phyloP scores from a whole-genome alignment of 768 basidiomycete genomes.

The Lactifluus volemus region DNA sequence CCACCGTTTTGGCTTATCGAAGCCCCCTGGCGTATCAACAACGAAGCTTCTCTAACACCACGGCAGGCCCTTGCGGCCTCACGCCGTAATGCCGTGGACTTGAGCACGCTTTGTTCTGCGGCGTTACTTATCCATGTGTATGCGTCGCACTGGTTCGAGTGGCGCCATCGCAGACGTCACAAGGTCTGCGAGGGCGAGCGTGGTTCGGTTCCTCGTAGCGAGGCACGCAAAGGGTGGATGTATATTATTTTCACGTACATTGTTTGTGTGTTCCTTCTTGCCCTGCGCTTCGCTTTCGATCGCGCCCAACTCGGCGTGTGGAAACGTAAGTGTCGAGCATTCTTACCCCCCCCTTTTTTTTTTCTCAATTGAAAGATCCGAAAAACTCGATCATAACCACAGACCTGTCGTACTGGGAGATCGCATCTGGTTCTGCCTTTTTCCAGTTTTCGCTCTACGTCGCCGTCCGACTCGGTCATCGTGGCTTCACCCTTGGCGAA shows the following conservation, averaged over 20 bases:
- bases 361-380: neutral
- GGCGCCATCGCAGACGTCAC: constrained; percentile 34
- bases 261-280: constrained; percentile 41
- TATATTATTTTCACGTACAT: constrained; percentile 57
- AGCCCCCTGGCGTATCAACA: constrained; percentile 46
- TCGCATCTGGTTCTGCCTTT: constrained; percentile 63
- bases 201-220: constrained; percentile 67
- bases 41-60: constrained; percentile 35
- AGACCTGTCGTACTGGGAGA: constrained; percentile 78
- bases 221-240: constrained; percentile 50
- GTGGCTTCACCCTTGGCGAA: constrained; percentile 95
- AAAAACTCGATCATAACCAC: neutral
- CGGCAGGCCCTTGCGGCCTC: constrained; percentile 52
- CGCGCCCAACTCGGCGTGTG: constrained; percentile 45
- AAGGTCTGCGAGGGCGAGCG: constrained; percentile 57
- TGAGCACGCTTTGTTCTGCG: constrained; percentile 72
- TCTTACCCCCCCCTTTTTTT: neutral
- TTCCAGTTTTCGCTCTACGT: constrained; percentile 90
- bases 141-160: constrained; percentile 70
- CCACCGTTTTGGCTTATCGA: constrained; percentile 76
- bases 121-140: constrained; percentile 73
- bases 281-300: constrained; percentile 40
- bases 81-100: constrained; percentile 67
- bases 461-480: constrained; percentile 81
- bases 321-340: constrained; percentile 44